Percentiles rank a stretch among this genome's conserved stretches.
Conservation (phyloP, 2,329 filamentous ascomycete species). For the Trichoderma arundinaceum region DNA sequence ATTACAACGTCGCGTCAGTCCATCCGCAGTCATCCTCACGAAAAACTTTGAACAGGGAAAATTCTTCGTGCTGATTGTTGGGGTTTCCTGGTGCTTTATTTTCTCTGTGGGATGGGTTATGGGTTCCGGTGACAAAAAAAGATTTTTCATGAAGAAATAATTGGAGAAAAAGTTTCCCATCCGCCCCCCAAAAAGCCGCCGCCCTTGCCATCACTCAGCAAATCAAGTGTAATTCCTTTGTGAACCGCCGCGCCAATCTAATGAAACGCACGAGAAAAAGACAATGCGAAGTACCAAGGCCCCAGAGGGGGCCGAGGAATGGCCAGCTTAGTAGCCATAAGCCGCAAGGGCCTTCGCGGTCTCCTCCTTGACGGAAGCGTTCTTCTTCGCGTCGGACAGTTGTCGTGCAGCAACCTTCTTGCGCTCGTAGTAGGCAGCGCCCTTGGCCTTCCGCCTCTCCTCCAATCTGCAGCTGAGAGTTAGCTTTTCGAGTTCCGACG, state of each 20-base stretch:
- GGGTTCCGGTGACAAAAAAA: conserved; percentile 41
- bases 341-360: conserved; percentile 85
- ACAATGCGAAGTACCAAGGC: conserved; percentile 48
- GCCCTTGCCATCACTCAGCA: conserved; percentile 54
- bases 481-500: conserved; percentile 28
- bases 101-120: conserved; percentile 38
- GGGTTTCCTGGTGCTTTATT: conserved; percentile 46
- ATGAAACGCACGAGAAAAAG: conserved; percentile 58
- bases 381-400: conserved; percentile 91
- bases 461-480: conserved; percentile 73
- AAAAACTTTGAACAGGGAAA: not conserved
- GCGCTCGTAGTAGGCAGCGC: conserved; percentile 98
- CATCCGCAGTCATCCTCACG: conserved; percentile 31
- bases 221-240: conserved; percentile 56
- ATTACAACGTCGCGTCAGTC: conserved; percentile 20
- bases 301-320: conserved; percentile 38
- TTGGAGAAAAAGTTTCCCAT: conserved; percentile 41
- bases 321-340: conserved; percentile 79
- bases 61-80: conserved; percentile 32
- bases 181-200: conserved; percentile 43
- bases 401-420: conserved; percentile 96
- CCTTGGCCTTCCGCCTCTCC: conserved; percentile 99
- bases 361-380: conserved; percentile 83
- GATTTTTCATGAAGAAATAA: conserved; percentile 45
- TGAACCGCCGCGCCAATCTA: conserved; percentile 62